Percentiles rank a stretch among this genome's conserved stretches.
These are phyloP conservation scores for Pleurotus platypus DNA, from an alignment of 768 basidiomycete species.

Conservation along the genomic window DNA sequence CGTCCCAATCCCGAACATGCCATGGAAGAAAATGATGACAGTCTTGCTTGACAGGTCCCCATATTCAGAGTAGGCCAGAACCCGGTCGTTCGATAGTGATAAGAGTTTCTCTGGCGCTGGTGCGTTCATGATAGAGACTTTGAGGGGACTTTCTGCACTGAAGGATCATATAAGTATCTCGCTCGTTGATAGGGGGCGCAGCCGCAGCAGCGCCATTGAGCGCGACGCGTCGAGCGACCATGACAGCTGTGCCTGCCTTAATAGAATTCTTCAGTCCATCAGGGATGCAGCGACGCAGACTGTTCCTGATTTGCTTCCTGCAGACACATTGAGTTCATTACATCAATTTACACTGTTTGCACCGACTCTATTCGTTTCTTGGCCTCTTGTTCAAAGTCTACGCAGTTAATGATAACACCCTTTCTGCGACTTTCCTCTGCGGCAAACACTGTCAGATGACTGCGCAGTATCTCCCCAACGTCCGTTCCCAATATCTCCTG, in stretches of 20 bases:
- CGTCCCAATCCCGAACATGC: constrained; percentile 33
- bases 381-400: constrained; percentile 55
- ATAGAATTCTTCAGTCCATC: not conserved
- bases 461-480: constrained; percentile 66
- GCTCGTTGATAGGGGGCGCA: not conserved
- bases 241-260: not conserved
- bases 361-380: constrained; percentile 18
- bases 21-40: constrained; percentile 40
- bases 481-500: constrained; percentile 67
- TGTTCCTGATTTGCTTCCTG: not conserved
- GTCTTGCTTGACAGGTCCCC: constrained; percentile 31
- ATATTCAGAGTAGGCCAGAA: constrained; percentile 33
- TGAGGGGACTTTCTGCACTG: too few species aligned
- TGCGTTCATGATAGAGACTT: not conserved
- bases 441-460: constrained; percentile 85
- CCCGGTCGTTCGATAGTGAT: constrained; percentile 27
- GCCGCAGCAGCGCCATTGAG: not conserved
- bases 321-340: too few species aligned
- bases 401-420: constrained; percentile 67
- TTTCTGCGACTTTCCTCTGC: constrained; percentile 75
- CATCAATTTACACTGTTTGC: too few species aligned
- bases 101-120: constrained; percentile 14
- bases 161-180: too few species aligned
- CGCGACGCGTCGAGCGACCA: not conserved
- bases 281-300: not conserved